phyloP scores from a whole-genome alignment of 768 basidiomycete species.

The Russula vinacea region DNA sequence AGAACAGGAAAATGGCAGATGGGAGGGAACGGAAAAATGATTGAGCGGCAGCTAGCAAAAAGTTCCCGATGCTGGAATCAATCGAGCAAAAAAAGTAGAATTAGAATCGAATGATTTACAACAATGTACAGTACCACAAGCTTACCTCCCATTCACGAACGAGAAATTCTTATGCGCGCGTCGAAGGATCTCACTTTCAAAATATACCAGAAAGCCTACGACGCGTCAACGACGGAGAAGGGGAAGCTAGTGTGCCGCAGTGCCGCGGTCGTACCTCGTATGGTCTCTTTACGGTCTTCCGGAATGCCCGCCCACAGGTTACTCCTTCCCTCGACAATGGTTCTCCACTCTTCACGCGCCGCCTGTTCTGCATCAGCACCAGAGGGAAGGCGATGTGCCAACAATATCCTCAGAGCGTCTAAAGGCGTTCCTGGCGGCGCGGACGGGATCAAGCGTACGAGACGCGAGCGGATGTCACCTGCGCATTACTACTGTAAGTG shows the following conservation, averaged over 20 bases:
- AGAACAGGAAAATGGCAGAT: conserved; percentile 90
- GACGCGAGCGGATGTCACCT: conserved; percentile 88
- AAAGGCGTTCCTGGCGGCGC: conserved; percentile 58
- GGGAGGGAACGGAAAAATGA: conserved; percentile 90
- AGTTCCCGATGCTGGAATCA: conserved; percentile 72
- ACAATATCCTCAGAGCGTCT: conserved; percentile 68
- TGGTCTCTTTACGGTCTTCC: conserved; percentile 84
- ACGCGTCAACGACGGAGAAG: background rate
- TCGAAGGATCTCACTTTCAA: conserved; percentile 82
- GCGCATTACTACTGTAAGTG: background rate
- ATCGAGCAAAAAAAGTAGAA: background rate
- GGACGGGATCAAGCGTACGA: conserved; percentile 81
- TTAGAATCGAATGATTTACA: background rate
- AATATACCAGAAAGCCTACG: conserved; percentile 86
- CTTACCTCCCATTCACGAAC: conserved; percentile 83
- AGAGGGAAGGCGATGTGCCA: conserved; percentile 76
- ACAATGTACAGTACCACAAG: background rate
- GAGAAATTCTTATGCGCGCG: conserved; percentile 93
- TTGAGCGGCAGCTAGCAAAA: conserved; percentile 85
- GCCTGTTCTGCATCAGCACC: conserved; percentile 58
- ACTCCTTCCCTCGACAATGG: conserved; percentile 86
- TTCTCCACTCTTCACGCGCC: conserved; percentile 87
- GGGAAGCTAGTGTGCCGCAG: background rate
- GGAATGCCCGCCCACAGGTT: conserved; percentile 82
- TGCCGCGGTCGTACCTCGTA: conserved; percentile 56